Conservation (phyloP, 306 rosid species). For the Trichosanthes cucumerina region DNA sequence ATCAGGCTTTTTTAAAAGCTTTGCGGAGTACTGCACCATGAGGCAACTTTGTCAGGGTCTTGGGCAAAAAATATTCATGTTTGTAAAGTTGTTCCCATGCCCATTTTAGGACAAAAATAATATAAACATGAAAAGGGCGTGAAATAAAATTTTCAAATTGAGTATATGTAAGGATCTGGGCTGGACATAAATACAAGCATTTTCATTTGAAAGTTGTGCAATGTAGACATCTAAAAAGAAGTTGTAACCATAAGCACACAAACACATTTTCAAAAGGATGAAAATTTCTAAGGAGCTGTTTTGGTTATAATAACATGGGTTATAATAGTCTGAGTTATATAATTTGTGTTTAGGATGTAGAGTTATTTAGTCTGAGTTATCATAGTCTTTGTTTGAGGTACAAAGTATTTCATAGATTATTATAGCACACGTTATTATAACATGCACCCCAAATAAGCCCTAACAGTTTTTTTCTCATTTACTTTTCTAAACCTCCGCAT, state of each 20-base stretch:
- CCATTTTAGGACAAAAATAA: background rate
- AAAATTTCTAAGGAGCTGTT: no score
- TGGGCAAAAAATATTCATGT: background rate
- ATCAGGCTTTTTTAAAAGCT: conserved; percentile 94
- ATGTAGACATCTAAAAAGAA: background rate
- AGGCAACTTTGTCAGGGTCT: background rate
- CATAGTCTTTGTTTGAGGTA: no score
- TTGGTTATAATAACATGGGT: no score
- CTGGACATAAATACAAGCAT: background rate
- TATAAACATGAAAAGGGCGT: background rate
- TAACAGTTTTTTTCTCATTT: background rate
- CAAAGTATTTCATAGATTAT: no score
- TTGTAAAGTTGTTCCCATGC: background rate
- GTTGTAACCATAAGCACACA: background rate
- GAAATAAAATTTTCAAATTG: background rate
- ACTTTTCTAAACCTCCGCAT: background rate
- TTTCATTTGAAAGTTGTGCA: background rate
- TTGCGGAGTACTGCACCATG: conserved; percentile 69
- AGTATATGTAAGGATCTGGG: background rate
- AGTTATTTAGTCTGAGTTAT: no score
- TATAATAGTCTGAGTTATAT: no score
- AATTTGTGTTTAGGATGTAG: no score
- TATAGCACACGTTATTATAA: no score
- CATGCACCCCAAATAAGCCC: no score
- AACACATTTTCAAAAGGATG: no score